Conservation (phyloP, 78 protist species). For the Capsaspora owczarzaki region DNA sequence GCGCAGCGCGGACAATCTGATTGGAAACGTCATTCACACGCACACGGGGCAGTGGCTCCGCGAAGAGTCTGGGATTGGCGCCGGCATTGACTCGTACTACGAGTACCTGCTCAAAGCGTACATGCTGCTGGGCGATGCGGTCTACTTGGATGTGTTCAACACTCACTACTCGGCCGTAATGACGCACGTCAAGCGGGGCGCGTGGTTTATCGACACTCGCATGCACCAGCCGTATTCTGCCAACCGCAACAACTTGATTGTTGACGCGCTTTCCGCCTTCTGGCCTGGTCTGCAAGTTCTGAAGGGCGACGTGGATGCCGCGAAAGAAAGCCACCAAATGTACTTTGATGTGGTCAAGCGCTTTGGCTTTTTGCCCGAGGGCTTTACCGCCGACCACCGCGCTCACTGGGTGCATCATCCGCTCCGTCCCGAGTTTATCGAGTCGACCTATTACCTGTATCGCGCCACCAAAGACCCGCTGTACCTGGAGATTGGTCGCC, state of each 20-base stretch:
- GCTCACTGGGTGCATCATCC: neutral
- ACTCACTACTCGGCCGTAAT: too few species aligned
- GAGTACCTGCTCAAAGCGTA: slow-evolving; percentile 76
- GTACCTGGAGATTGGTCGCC: neutral
- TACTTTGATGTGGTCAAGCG: neutral
- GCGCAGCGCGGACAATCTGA: too few species aligned
- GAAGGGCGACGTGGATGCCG: neutral
- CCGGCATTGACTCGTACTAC: slow-evolving; percentile 73
- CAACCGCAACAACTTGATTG: too few species aligned
- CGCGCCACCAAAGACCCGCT: neutral
- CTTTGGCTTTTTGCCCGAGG: neutral
- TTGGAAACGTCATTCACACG: too few species aligned
- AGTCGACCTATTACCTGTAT: neutral
- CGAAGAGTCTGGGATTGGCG: slow-evolving; percentile 74
- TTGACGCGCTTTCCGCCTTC: too few species aligned
- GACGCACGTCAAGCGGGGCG: too few species aligned
- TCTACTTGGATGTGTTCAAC: neutral
- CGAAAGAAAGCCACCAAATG: neutral
- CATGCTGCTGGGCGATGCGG: neutral
- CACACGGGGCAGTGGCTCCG: too few species aligned
- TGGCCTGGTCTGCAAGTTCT: too few species aligned
- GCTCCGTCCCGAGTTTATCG: neutral
- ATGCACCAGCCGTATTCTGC: too few species aligned
- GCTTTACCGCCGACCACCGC: neutral
- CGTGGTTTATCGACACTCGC: too few species aligned